These are phyloP conservation scores for Suillus alpinus DNA, from an alignment of 768 basidiomycete species.

Conservation along the genomic window DNA sequence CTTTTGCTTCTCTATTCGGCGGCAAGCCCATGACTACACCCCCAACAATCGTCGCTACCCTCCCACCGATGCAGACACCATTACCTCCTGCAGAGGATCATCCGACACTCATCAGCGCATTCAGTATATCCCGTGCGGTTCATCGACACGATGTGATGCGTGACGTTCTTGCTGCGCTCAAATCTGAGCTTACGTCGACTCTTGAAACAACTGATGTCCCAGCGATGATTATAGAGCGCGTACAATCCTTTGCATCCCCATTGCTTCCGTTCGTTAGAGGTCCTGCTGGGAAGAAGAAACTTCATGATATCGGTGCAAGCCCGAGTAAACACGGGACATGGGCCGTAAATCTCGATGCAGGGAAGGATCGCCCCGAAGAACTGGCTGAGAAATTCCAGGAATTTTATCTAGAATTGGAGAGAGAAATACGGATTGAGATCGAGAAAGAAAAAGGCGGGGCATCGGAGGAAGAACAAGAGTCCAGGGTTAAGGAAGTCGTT, in stretches of 20 bases:
- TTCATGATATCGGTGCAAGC: conserved; percentile 28
- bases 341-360: conserved; percentile 35
- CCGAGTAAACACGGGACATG: conserved; percentile 24
- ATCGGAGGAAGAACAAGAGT: conserved; percentile 35
- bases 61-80: conserved; percentile 24
- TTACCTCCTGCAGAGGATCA: conserved; percentile 31
- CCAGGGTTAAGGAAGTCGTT: conserved; percentile 55
- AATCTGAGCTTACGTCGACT: conserved; percentile 51
- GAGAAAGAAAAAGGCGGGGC: conserved; percentile 15
- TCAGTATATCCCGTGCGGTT: conserved; percentile 54
- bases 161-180: conserved; percentile 51
- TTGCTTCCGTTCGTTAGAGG: conserved; percentile 57
- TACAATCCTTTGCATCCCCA: conserved; percentile 50
- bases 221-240: conserved; percentile 59
- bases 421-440: conserved; percentile 46
- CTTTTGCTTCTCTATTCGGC: conserved; percentile 82
- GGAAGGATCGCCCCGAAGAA: conserved; percentile 51
- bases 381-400: conserved; percentile 58
- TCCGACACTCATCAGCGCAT: conserved; percentile 49
- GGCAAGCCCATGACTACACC: conserved; percentile 29
- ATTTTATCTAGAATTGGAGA: conserved; percentile 66
- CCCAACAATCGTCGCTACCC: conserved; percentile 28
- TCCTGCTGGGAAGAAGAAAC: conserved; percentile 29
- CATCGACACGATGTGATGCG: conserved; percentile 52
- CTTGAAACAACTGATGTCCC: conserved; percentile 37